Evolutionary conservation across 2,329 filamentous ascomycete species (phyloP).

Genomic region (Amylocarpus encephaloides): DNA sequence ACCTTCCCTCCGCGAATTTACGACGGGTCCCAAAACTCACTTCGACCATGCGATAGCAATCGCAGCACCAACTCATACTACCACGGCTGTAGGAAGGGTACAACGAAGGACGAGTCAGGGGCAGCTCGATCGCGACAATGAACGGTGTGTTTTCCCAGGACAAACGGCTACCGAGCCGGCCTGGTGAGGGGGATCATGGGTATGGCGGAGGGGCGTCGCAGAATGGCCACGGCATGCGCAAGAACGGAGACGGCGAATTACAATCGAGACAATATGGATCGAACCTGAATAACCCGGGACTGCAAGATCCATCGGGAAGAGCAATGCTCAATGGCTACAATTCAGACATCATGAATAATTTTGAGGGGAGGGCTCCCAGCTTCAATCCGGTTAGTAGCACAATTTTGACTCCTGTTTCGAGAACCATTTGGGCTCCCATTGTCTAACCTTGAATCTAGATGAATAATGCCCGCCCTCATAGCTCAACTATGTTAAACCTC

Average conservation of each 20-base stretch:
- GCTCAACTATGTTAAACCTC: conserved; percentile 52
- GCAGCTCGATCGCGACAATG: not conserved
- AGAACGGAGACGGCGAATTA: conserved; percentile 7
- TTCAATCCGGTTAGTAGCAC: conserved; percentile 47
- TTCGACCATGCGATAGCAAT: conserved; percentile 2
- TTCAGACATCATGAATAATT: conserved; percentile 46
- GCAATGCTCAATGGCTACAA: conserved; percentile 54
- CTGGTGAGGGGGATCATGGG: conserved; percentile 19
- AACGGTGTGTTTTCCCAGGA: conserved; percentile 7
- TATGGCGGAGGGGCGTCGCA: conserved; percentile 12
- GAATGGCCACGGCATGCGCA: conserved; percentile 11
- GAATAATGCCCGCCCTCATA: conserved; percentile 47
- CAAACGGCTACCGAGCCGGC: conserved; percentile 17
- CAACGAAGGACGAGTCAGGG: not conserved
- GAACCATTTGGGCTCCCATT: too few species aligned
- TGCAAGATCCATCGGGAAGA: conserved; percentile 37
- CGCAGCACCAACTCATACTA: not conserved
- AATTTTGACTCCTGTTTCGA: not conserved
- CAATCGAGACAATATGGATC: conserved; percentile 8
- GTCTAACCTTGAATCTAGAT: conserved; percentile 34
- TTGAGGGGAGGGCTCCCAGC: conserved; percentile 46
- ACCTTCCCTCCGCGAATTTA: too few species aligned
- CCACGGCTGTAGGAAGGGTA: not conserved
- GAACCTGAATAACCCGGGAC: conserved; percentile 6
- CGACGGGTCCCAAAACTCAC: not conserved